phyloP scores from a whole-genome alignment of 176 grass and related monocot genomes.

The Thalia dealbata region DNA sequence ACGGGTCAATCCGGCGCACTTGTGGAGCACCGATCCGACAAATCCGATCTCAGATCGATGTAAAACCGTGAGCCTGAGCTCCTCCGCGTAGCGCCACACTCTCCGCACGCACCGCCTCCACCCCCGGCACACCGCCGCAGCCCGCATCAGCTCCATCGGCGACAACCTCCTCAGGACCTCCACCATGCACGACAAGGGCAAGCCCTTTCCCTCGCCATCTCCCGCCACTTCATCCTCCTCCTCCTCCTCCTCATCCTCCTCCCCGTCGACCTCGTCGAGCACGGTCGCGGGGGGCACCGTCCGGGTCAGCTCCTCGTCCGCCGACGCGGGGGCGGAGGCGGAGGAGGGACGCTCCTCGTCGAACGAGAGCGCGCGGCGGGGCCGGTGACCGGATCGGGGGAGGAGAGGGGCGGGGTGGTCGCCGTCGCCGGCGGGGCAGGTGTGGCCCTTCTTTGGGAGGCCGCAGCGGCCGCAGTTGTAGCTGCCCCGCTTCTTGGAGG shows the following conservation, averaged over 20 bases:
- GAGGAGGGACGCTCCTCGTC: slow-evolving; percentile 31
- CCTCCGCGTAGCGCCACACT: slow-evolving; percentile 44
- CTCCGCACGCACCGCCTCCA: slow-evolving; percentile 54
- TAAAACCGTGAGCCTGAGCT: slow-evolving; percentile 43
- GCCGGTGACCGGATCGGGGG: slow-evolving; percentile 10
- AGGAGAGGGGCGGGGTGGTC: not conserved
- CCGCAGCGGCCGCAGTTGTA: slow-evolving; percentile 94
- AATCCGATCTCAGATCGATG: slow-evolving; percentile 25
- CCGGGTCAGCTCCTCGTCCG: slow-evolving; percentile 14
- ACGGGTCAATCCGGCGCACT: slow-evolving; percentile 36
- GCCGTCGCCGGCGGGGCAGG: slow-evolving; percentile 24
- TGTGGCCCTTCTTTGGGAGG: slow-evolving; percentile 81
- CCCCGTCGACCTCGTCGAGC: slow-evolving; percentile 3
- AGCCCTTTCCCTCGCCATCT: slow-evolving; percentile 5
- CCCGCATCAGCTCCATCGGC: slow-evolving; percentile 34
- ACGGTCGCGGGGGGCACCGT: not conserved
- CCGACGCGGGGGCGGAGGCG: slow-evolving; percentile 14
- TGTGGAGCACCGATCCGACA: slow-evolving; percentile 47
- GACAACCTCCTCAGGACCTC: slow-evolving; percentile 51
- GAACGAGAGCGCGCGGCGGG: slow-evolving; percentile 54
- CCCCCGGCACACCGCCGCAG: slow-evolving; percentile 40
- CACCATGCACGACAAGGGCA: slow-evolving; percentile 30
- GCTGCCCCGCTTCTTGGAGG: slow-evolving; percentile 56
- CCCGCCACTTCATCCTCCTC: slow-evolving; percentile 29
- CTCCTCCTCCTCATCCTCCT: slow-evolving; percentile 12